Evolutionary conservation across 2,329 filamentous ascomycete species (phyloP).

Genomic region (Exophiala oligosperma): DNA sequence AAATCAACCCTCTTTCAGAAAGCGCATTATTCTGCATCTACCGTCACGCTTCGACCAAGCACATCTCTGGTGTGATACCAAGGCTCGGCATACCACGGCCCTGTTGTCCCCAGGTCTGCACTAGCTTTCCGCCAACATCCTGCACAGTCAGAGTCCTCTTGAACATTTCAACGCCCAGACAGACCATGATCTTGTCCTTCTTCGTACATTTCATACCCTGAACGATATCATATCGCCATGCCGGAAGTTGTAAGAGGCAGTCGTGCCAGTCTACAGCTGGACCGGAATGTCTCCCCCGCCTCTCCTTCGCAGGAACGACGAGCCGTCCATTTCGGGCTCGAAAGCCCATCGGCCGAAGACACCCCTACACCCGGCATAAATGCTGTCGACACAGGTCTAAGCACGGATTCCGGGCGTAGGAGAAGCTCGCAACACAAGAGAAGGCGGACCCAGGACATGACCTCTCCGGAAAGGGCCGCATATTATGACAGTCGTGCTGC

Average conservation of each 20-base stretch:
- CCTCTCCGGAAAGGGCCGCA: conserved; percentile 22
- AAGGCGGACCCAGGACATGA: conserved; percentile 16
- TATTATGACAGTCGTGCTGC: conserved; percentile 33
- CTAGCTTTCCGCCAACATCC: background rate
- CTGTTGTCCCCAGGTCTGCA: background rate
- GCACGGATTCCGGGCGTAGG: conserved; percentile 16
- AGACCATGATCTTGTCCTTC: background rate
- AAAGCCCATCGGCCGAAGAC: conserved; percentile 12
- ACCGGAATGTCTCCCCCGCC: conserved; percentile 9
- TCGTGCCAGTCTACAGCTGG: conserved; percentile 22
- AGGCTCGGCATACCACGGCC: background rate
- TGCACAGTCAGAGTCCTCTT: background rate
- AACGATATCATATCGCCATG: conserved; percentile 18
- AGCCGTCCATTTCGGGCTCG: conserved; percentile 21
- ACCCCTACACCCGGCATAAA: conserved; percentile 11
- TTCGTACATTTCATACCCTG: background rate
- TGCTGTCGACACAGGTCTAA: conserved; percentile 14
- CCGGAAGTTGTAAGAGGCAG: conserved; percentile 29
- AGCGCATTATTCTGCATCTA: background rate
- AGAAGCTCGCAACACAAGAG: conserved; percentile 18
- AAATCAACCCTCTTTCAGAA: background rate
- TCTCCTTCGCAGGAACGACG: conserved; percentile 14
- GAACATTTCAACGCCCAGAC: background rate
- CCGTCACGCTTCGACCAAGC: background rate
- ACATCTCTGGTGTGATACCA: background rate